A percentile compares a stretch with the other conserved stretches of the same genome.
These are phyloP conservation scores for Epichloe uncinata DNA, from an alignment of 2,329 filamentous ascomycete genomes.

Conservation along the genomic window DNA sequence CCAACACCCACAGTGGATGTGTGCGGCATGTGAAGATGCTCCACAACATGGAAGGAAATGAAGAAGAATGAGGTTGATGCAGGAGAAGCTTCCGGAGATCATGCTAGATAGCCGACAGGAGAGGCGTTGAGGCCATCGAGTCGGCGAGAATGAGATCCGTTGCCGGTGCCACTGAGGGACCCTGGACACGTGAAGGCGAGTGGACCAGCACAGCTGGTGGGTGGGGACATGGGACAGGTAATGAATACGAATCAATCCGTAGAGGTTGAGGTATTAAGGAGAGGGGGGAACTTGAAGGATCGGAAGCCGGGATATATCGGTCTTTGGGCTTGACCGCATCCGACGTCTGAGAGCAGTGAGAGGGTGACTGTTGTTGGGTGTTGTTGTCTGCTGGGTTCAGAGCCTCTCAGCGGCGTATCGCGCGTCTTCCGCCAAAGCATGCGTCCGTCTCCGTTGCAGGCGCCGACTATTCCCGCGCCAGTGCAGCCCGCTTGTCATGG, in stretches of 20 bases:
- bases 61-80: neutral
- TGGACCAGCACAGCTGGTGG: conserved; percentile 2
- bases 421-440: neutral
- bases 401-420: neutral
- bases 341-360: neutral
- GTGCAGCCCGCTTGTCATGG: conserved; percentile 1
- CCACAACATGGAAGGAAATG: neutral
- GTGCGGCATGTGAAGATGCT: neutral
- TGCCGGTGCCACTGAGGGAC: neutral
- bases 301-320: neutral
- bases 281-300: neutral
- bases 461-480: conserved; percentile 1
- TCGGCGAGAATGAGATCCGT: neutral
- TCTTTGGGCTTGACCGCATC: neutral
- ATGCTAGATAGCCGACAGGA: neutral
- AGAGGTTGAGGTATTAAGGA: neutral
- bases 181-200: neutral
- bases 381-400: neutral
- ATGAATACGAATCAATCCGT: neutral
- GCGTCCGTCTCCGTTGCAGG: neutral
- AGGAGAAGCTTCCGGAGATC: neutral
- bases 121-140: neutral
- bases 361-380: neutral
- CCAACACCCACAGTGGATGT: neutral
- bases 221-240: neutral